Base-by-base conservation (phyloP, 768 basidiomycete genomes). In the Termitomyces sp. region DNA sequence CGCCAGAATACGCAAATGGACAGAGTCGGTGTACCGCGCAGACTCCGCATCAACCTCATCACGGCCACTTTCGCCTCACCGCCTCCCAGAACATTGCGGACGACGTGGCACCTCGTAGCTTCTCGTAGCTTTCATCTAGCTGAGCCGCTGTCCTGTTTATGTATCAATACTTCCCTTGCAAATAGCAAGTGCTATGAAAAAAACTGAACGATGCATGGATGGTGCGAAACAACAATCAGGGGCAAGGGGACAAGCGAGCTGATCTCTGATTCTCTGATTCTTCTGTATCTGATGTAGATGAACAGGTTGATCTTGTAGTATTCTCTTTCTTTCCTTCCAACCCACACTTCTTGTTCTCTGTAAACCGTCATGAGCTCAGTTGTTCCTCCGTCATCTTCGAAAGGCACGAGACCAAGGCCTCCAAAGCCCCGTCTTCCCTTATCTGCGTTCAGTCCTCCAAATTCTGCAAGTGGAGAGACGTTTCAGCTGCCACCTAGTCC, bases 371-470 rank as follows among this genome's bases (percentile, higher is more conserved):
- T 59, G 58, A 53, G 34, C 31, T 43, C 63, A 46, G 58, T 59
- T 26, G 59, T 65, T 43, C 56, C 65, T 26, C 64, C 68, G 16
- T 72, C 72, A 39, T 64, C 69, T 18, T 77, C 80, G 13, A 79
- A 79, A 29, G 73, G 76, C 43, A 71, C 79, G 55, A 71, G 71
- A 18, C 63, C 71, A 13, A 81, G 85, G 61, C 84, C 86, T 65
- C 74, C 81, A 22, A 81, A 85, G 5, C 92, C 91, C 8, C 80
- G 78, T 46, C 82, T 94, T 13, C 90, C 90, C 0, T 68, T 85
- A 26, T 90, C 90, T 12, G 91, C 84, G 0, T 93, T 93, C 69
- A 81, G 77, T 27, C 83, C 88, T 0, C 87, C 88, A 26, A 87
- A 80, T 70, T 77, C 86, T 4, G 84, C 85, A 53, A 80, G 83